phyloP scores from a whole-genome alignment of 441 rosid species.

The Gossypium laxum region DNA sequence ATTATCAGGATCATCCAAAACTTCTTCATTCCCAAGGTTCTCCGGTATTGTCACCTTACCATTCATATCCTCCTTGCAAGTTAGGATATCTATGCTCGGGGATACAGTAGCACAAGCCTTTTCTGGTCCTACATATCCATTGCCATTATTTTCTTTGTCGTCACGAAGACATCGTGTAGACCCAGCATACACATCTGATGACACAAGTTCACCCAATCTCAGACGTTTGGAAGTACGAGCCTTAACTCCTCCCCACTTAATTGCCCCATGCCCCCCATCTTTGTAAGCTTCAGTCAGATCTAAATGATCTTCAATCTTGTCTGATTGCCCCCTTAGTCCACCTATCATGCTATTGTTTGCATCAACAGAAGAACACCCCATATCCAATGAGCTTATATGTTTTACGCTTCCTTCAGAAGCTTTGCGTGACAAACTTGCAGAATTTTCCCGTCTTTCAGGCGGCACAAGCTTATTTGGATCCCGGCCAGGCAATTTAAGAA shows the following conservation, averaged over 20 bases:
- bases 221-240: slow-evolving; percentile 68
- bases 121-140: slow-evolving; percentile 26
- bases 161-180: slow-evolving; percentile 21
- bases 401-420: slow-evolving; percentile 25
- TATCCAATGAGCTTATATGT: slow-evolving; percentile 24
- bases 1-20: slow-evolving; percentile 26
- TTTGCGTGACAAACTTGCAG: slow-evolving; percentile 41
- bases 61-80: slow-evolving; percentile 13
- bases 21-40: slow-evolving; percentile 21
- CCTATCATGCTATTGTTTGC: slow-evolving; percentile 16
- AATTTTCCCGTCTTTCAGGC: slow-evolving; percentile 23
- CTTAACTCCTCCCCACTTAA: slow-evolving; percentile 85
- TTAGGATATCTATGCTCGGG: slow-evolving; percentile 21
- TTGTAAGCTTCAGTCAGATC: slow-evolving; percentile 36
- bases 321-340: slow-evolving; percentile 23
- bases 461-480: slow-evolving; percentile 40
- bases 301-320: slow-evolving; percentile 25
- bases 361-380: slow-evolving; percentile 25
- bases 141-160: slow-evolving; percentile 24
- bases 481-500: slow-evolving; percentile 63
- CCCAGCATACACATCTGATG: slow-evolving; percentile 27
- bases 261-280: slow-evolving; percentile 29
- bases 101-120: slow-evolving; percentile 22
- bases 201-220: slow-evolving; percentile 41
- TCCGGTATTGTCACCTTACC: slow-evolving; percentile 21